Evolutionary conservation across 2,329 filamentous ascomycete species (phyloP).

Genomic region (Falciphora oryzae): DNA sequence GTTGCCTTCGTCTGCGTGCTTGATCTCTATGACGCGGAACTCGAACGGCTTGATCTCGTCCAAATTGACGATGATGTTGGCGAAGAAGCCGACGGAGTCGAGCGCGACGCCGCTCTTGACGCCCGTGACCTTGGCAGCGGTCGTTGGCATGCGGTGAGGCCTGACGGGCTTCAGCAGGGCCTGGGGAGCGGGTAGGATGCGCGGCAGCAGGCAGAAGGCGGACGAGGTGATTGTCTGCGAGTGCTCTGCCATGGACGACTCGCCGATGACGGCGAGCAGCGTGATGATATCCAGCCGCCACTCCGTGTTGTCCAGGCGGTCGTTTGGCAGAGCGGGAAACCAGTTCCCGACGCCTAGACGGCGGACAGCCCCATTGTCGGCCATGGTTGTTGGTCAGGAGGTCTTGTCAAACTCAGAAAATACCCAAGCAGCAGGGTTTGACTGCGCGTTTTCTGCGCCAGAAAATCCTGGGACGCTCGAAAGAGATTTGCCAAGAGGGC

Average conservation of each 20-base stretch:
- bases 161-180: constrained; percentile 52
- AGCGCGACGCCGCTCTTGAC: constrained; percentile 51
- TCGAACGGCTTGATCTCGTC: constrained; percentile 41
- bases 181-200: constrained; percentile 57
- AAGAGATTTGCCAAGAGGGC: too few relatives aligned
- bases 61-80: constrained; percentile 53
- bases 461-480: too few relatives aligned
- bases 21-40: constrained; percentile 44
- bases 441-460: too few relatives aligned
- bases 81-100: constrained; percentile 54
- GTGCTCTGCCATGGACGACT: constrained; percentile 52
- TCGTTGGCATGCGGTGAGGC: constrained; percentile 49
- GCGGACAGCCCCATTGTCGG: background rate
- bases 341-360: background rate
- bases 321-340: constrained; percentile 32
- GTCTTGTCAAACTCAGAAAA: too few relatives aligned
- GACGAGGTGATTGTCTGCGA: constrained; percentile 54
- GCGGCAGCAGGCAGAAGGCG: constrained; percentile 50
- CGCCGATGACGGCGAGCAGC: constrained; percentile 57
- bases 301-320: constrained; percentile 29
- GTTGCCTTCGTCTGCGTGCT: constrained; percentile 31
- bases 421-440: too few relatives aligned
- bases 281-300: constrained; percentile 59
- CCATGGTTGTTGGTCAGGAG: background rate
- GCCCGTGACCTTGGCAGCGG: constrained; percentile 49